These are phyloP conservation scores for Eimeria acervulina DNA, from an alignment of 169 alveolate species.

Conservation along the genomic window DNA sequence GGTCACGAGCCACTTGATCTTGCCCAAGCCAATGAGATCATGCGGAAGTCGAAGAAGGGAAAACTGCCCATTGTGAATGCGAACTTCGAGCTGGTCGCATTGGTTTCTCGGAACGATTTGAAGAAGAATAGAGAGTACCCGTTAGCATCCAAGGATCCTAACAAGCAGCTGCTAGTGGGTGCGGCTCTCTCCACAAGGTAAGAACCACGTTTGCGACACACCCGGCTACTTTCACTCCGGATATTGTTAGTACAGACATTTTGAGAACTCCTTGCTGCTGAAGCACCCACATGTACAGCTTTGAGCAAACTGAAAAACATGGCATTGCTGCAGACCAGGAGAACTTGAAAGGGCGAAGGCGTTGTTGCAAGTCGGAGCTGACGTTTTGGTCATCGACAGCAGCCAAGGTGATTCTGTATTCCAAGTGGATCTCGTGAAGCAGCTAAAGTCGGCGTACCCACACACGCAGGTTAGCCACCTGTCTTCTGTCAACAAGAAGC, in stretches of 20 bases:
- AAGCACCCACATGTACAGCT: slow-evolving; percentile 19
- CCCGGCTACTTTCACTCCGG: neutral
- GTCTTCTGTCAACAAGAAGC: neutral
- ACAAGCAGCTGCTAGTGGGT: slow-evolving; percentile 94
- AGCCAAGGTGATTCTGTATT: slow-evolving; percentile 96
- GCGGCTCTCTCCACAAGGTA: slow-evolving; percentile 90
- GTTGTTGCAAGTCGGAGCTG: slow-evolving; percentile 88
- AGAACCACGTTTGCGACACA: neutral
- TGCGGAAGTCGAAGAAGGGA: slow-evolving; percentile 91
- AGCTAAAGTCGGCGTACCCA: slow-evolving; percentile 92
- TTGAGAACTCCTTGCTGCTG: neutral
- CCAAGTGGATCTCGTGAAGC: slow-evolving; percentile 93
- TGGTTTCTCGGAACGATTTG: slow-evolving; percentile 93
- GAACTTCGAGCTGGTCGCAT: slow-evolving; percentile 91
- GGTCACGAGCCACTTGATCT: slow-evolving; percentile 92
- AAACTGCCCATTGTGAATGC: slow-evolving; percentile 94
- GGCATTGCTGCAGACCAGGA: slow-evolving; percentile 77
- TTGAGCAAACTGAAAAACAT: neutral
- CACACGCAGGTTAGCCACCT: slow-evolving; percentile 84
- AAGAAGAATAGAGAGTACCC: slow-evolving; percentile 94
- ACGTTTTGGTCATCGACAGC: slow-evolving; percentile 94
- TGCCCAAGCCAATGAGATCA: slow-evolving; percentile 91
- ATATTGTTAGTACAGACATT: neutral
- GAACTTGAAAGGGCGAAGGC: slow-evolving; percentile 85
- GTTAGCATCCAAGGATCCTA: slow-evolving; percentile 92